These are phyloP conservation scores for Calonectria crousiana DNA, from an alignment of 2,329 filamentous ascomycete genomes.

Conservation along the genomic window DNA sequence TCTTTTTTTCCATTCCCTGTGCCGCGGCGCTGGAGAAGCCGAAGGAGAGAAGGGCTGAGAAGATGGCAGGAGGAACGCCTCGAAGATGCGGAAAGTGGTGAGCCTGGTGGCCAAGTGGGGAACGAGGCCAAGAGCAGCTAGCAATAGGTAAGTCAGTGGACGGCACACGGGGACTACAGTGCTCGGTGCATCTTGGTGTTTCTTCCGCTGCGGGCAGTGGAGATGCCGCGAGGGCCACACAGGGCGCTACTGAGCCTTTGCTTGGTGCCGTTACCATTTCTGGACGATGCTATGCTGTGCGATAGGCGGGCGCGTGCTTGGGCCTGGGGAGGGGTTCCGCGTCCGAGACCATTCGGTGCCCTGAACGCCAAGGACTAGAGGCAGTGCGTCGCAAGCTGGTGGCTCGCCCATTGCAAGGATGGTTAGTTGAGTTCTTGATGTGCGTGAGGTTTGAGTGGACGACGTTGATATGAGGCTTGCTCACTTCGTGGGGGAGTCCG, in stretches of 20 bases:
- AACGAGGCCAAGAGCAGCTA: background rate
- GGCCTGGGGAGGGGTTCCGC: constrained; percentile 6
- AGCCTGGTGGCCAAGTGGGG: background rate
- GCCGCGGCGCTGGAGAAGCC: background rate
- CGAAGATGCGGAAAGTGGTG: background rate
- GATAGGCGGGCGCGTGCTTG: background rate
- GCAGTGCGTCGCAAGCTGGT: constrained; percentile 6
- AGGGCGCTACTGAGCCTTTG: constrained; percentile 10
- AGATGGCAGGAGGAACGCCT: constrained; percentile 5
- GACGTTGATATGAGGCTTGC: constrained; percentile 8
- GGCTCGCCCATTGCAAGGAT: constrained; percentile 12
- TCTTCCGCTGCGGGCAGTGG: constrained; percentile 10
- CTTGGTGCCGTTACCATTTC: constrained; percentile 11
- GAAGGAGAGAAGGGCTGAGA: background rate
- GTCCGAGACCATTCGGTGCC: constrained; percentile 4
- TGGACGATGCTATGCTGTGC: background rate
- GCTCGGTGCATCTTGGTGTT: background rate
- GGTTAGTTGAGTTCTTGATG: background rate
- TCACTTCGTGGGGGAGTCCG: constrained; percentile 14
- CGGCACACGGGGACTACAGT: background rate
- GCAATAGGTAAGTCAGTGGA: constrained; percentile 1
- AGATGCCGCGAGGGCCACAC: constrained; percentile 8
- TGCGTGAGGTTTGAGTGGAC: constrained; percentile 12
- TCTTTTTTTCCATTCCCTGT: background rate
- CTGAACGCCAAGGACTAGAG: background rate